Evolutionary conservation across 2,329 filamentous ascomycete genomes (phyloP), one percentile per base, ranked within the genome.

Genomic region (Akanthomyces lecanii): DNA sequence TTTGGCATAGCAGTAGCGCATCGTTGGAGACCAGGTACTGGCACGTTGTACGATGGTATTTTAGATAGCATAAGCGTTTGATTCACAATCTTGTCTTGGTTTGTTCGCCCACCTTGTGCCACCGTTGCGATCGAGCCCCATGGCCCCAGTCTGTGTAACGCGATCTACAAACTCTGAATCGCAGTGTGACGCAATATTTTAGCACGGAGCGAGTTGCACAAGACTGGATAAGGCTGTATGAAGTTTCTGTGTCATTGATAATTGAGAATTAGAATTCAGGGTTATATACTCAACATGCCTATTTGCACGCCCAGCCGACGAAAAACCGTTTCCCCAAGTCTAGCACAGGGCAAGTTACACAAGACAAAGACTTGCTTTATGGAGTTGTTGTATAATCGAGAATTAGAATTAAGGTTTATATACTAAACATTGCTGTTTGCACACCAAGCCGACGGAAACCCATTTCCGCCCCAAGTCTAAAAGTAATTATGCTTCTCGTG

Each of bases 341-440:
- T 30, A 6, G 28, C 28, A 6, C 4, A 6, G 28, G 28, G 33
- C 33, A 36, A 36, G 33, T 36, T 36, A 36, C 33, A 36, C 33
- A 11, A 21, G 21, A 21, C 21, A 21, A 21, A 21, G 21, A 21
- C 21, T 1, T 33, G 30, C 5, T 33, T 33, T 44, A 42, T 51
- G 38, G 21, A n/a, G 8, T 21, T 21, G n/a, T 5, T 42, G 33
- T 40, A 14, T 33, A 50, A 40, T 25, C 2, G 11, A 52, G 11
- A 47, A 63, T 25, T 63, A 63, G 45, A 57, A 57, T 63, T 52
- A 45, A 57, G 14, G 25, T 61, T 12, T 61, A 61, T 61, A 28
- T 61, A 61, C 59, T 28, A 57, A 42, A 36, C 14, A 33, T 33
- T 25, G 2, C 45, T 48, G 23, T 48, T 48, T 48, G 21, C n/a